phyloP scores from a whole-genome alignment of 306 rosid genomes.

The Trifolium repens region DNA sequence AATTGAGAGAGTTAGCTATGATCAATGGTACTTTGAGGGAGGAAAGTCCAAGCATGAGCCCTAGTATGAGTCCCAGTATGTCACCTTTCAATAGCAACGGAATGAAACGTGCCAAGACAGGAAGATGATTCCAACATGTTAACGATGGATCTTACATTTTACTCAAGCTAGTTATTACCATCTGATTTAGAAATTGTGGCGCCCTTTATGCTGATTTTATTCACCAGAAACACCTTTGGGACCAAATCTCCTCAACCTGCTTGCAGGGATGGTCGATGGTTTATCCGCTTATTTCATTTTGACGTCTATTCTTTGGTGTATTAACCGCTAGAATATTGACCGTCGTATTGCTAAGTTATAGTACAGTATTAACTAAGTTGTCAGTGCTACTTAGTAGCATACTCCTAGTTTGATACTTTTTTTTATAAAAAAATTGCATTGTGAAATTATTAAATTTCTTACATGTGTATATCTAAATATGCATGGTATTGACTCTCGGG shows the following conservation, averaged over 20 bases:
- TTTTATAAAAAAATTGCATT: constrained; percentile 26
- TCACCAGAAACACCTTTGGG: constrained; percentile 44
- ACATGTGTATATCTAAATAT: constrained; percentile 43
- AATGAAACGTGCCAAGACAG: constrained; percentile 92
- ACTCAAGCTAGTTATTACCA: constrained; percentile 41
- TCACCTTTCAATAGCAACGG: constrained; percentile 86
- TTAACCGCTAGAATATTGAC: constrained; percentile 50
- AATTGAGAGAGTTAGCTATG: constrained; percentile 84
- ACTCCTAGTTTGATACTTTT: constrained; percentile 38
- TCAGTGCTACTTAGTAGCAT: constrained; percentile 49
- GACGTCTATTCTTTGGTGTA: constrained; percentile 62
- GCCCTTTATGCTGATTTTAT: constrained; percentile 38
- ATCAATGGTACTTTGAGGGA: constrained; percentile 90
- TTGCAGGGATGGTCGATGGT: constrained; percentile 40
- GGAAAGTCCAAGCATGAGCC: constrained; percentile 91
- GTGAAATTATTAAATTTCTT: constrained; percentile 38
- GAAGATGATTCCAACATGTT: constrained; percentile 59
- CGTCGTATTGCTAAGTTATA: constrained; percentile 46
- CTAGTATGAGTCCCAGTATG: constrained; percentile 64
- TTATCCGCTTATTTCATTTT: constrained; percentile 38
- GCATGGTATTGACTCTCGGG: constrained; percentile 43
- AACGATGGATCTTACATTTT: constrained; percentile 34
- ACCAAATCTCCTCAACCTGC: constrained; percentile 43
- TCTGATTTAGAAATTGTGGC: constrained; percentile 45
- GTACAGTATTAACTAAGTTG: constrained; percentile 44